phyloP scores from a whole-genome alignment of 352 stramenopile genomes.

The Paralagenidium karlingii region DNA sequence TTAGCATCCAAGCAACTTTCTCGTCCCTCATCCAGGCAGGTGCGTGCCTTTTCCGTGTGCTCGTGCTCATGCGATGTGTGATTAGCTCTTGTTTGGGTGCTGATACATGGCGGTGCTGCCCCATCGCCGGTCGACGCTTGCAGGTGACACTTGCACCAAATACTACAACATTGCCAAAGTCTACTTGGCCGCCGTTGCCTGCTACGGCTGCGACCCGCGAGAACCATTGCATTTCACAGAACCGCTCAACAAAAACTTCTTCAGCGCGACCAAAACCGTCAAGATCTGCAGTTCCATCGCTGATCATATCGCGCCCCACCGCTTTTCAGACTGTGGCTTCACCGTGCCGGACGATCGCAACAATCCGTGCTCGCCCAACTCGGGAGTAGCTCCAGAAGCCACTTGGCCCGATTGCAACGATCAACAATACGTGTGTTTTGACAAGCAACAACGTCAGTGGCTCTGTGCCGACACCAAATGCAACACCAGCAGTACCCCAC shows the following conservation, averaged over 20 bases:
- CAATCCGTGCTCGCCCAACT: conserved; percentile 44
- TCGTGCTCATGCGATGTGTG: not conserved
- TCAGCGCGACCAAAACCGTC: conserved; percentile 26
- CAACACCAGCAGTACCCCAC: conserved; percentile 19
- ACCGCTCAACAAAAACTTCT: conserved; percentile 43
- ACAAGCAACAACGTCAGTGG: conserved; percentile 22
- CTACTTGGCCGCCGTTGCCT: conserved; percentile 28
- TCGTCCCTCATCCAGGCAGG: conserved; percentile 45
- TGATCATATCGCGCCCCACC: conserved; percentile 21
- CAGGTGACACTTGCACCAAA: conserved; percentile 35
- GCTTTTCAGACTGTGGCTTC: conserved; percentile 55
- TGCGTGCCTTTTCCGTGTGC: not conserved
- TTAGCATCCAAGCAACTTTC: conserved; percentile 46
- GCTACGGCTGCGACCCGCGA: conserved; percentile 15
- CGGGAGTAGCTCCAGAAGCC: conserved; percentile 31
- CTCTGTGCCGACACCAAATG: conserved; percentile 39
- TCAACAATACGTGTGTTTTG: conserved; percentile 37
- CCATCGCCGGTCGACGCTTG: not conserved
- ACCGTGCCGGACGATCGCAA: conserved; percentile 40
- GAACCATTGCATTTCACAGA: conserved; percentile 13
- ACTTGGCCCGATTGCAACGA: conserved; percentile 46
- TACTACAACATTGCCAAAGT: conserved; percentile 55
- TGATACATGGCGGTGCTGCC: not conserved
- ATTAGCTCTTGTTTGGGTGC: not conserved
- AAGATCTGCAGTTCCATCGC: conserved; percentile 57